Conservation (phyloP, 2,329 filamentous ascomycete genomes). For the Phoma herbarum region DNA sequence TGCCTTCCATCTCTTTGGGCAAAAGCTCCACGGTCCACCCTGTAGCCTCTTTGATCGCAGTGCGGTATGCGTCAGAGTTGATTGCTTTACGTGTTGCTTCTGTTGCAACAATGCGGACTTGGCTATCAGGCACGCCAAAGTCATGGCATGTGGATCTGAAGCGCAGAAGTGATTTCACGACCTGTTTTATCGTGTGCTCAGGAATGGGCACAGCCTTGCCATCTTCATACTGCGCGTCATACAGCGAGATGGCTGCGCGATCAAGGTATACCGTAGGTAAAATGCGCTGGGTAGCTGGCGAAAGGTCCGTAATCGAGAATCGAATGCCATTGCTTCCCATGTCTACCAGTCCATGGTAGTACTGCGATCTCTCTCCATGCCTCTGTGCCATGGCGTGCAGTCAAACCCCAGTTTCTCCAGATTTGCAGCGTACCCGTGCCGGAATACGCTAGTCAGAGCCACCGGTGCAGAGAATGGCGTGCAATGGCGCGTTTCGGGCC, state of each 20-base stretch:
- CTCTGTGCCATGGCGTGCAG: slow-evolving; percentile 17
- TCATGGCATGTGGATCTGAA: slow-evolving; percentile 77
- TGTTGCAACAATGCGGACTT: slow-evolving; percentile 82
- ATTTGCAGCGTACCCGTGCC: slow-evolving; percentile 27
- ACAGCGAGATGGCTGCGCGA: slow-evolving; percentile 82
- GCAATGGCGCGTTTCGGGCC: slow-evolving; percentile 29
- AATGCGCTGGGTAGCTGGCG: slow-evolving; percentile 73
- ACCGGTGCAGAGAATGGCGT: slow-evolving; percentile 33
- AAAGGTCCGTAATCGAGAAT: slow-evolving; percentile 87
- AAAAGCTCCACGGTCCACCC: slow-evolving; percentile 77
- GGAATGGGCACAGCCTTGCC: slow-evolving; percentile 62
- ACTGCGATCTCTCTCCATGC: slow-evolving; percentile 27
- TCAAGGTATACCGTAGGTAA: slow-evolving; percentile 81
- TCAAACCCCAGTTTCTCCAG: slow-evolving; percentile 25
- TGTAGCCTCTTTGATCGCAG: slow-evolving; percentile 68
- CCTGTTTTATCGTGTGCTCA: slow-evolving; percentile 67
- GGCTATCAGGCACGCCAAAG: slow-evolving; percentile 70
- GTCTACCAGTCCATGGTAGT: slow-evolving; percentile 48
- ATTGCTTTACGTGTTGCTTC: slow-evolving; percentile 85
- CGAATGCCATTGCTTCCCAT: slow-evolving; percentile 81
- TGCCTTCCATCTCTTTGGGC: slow-evolving; percentile 80
- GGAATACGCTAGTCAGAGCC: slow-evolving; percentile 23
- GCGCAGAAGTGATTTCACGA: slow-evolving; percentile 71
- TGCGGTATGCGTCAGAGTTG: slow-evolving; percentile 75
- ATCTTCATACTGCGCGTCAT: slow-evolving; percentile 73